Base-by-base conservation (phyloP, 192 early-diverging fungal genomes). In the Allomyces arbusculus region DNA sequence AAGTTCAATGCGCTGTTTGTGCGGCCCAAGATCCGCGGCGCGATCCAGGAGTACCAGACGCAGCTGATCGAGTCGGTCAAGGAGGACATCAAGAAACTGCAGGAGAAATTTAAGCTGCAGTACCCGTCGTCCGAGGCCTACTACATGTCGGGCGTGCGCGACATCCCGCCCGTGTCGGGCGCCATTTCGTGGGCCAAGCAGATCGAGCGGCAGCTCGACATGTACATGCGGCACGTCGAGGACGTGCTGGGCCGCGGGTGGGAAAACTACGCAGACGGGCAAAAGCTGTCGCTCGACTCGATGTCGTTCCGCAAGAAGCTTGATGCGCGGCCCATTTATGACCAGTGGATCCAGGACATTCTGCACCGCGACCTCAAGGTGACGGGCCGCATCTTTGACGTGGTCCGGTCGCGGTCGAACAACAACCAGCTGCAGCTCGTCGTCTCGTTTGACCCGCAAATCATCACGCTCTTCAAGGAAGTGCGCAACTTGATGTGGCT, bases 1-100 rank as follows among this genome's bases (percentile, higher is more conserved):
- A 98, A 98, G 72, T 99, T 99, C 84, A 99, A 99, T 72, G 95
- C 95, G 3, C 83, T 99, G 55, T 99, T 99, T 77, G 90, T 99
- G 44, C 81, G 95, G 63, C 95, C 94, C 69, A 99, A 97, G 85
- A 99, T 99, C 78, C 89, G 97, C 71, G 92, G 94, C 20, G 97
- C 97, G 20, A 94, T 99, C 69, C 93, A 95, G 74, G 97, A 99
- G 76, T 99, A 98, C 72, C 97, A 99, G 78, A 88, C 89, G 20
- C 94, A 96, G 73, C 80, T 99, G 67, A 94, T 99, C 68, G 92
- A 92, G 65, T 89, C 84, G 50, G 95, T 98, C 71, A 98, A 99
- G 79, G 90, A 92, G n/a, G 97, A 99, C 69, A 94, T 99, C 69
- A 77, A 82, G 23, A 86, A 88, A 50, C 79, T 99, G 64, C 95